Evolutionary conservation across 805 yeast genomes (phyloP).

Genomic region (Candida railenensis): DNA sequence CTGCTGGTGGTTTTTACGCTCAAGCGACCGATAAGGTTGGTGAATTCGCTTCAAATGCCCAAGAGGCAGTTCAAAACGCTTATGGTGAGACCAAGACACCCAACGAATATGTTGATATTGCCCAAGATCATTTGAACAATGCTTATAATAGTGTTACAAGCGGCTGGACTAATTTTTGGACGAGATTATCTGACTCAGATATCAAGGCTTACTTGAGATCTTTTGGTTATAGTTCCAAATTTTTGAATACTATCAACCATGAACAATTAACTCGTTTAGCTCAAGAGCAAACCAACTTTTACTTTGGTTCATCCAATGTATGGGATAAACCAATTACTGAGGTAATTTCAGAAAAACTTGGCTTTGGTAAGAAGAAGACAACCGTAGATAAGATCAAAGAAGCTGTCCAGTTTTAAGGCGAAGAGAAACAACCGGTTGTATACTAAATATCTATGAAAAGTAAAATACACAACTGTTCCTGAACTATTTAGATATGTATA

Average conservation of each 20-base stretch:
- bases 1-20: conserved; percentile 5
- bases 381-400: conserved; percentile 4
- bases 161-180: conserved; percentile 3
- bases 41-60: conserved; percentile 3
- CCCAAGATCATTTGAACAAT: not conserved
- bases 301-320: conserved; percentile 16
- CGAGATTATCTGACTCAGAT: conserved; percentile 33
- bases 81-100: conserved; percentile 5
- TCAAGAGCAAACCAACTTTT: conserved; percentile 41
- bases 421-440: too few species aligned
- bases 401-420: not conserved
- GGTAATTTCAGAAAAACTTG: conserved; percentile 10
- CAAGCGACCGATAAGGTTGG: conserved; percentile 4
- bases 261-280: conserved; percentile 38
- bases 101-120: not conserved
- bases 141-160: not conserved
- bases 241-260: conserved; percentile 17
- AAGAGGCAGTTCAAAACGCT: conserved; percentile 7
- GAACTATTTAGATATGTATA: too few species aligned
- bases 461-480: too few species aligned
- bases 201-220: conserved; percentile 38
- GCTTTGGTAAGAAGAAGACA: conserved; percentile 9
- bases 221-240: conserved; percentile 36
- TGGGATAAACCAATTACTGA: conserved; percentile 17
- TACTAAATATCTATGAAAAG: too few species aligned